Base-by-base conservation (phyloP, 2,329 filamentous ascomycete species). In the Ceratocystis albifundus region DNA sequence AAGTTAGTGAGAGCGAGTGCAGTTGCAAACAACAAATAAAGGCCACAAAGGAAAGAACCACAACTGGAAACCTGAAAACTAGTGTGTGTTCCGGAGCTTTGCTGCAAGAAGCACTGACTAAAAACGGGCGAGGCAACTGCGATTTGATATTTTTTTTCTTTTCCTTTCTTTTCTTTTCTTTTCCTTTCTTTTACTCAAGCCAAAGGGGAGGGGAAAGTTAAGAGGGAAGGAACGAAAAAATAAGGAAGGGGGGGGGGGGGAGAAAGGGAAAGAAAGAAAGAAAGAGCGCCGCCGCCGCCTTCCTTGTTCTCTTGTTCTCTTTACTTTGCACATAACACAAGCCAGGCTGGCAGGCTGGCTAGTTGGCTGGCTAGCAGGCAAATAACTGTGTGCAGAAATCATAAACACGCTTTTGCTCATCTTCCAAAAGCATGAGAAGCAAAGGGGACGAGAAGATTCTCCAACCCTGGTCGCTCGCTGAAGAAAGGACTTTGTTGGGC, bases 81-180 rank as follows among this genome's bases (percentile, higher is more conserved):
- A n/a, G n/a, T n/a, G n/a, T n/a, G n/a, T 32, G 30, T 53, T 3
- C 17, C 61, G 32, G 22, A 62, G 41, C 36, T 10, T 62, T 44
- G 45, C 45, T 62, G 36, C 25, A 45, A 36, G 61, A 62, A 45
- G 45, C 25, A 44, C 25, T 65, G 63, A 65, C 46, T 55, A 46
- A 57, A 57, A 55, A 65, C 63, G 63, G 30, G 63, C 32, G 36
- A 59, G 48, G 63, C 63, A 57, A 57, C 30, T 55, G 12, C 20
- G 20, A 17, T n/a, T 25, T 44, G 22, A 32, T 45, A 64, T 53
- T 46, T 48, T 32, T 7, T 64, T 22, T 61, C 8, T 61, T 30
- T 57, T 22, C n/a, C n/a, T 61, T 32, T 8, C 25, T 46, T 44
- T 62, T 46, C 12, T 46, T 28, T 63, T 22, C 25, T 45, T 48